Percentiles rank a stretch among this genome's conserved stretches.
These are phyloP conservation scores for Cordyceps pruinosa DNA, from an alignment of 2,329 filamentous ascomycete species.

Conservation along the genomic window DNA sequence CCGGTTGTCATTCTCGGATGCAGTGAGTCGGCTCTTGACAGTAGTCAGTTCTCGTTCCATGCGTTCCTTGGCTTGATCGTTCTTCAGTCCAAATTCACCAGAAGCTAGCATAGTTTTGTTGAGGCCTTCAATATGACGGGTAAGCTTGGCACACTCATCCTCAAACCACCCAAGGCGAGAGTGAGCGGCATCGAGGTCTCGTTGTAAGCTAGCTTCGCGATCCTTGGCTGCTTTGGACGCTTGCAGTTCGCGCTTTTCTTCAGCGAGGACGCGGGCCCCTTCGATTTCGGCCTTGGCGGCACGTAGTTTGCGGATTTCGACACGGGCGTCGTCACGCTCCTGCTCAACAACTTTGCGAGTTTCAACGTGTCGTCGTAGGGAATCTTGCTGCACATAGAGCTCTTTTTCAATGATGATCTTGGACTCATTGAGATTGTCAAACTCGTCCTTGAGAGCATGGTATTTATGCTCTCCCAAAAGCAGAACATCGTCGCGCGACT, in stretches of 20 bases:
- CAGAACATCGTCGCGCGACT: constrained; percentile 89
- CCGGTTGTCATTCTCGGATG: constrained; percentile 94
- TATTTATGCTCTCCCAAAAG: constrained; percentile 87
- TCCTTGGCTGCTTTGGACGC: constrained; percentile 74
- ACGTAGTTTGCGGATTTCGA: constrained; percentile 74
- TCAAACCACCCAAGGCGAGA: constrained; percentile 73
- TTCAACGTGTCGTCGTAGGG: constrained; percentile 77
- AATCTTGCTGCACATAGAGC: constrained; percentile 91
- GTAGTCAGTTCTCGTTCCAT: constrained; percentile 87
- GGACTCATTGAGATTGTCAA: constrained; percentile 77
- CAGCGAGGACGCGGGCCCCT: constrained; percentile 75
- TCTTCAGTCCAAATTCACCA: constrained; percentile 79
- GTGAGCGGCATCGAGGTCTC: constrained; percentile 74
- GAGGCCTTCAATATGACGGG: constrained; percentile 73
- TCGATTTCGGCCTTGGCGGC: constrained; percentile 80
- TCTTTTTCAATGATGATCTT: constrained; percentile 98
- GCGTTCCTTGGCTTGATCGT: constrained; percentile 90
- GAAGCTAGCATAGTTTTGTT: constrained; percentile 84
- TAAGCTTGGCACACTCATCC: constrained; percentile 67
- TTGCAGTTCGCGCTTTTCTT: constrained; percentile 71
- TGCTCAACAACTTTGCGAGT: constrained; percentile 72
- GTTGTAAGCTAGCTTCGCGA: constrained; percentile 67
- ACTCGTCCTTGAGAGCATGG: constrained; percentile 74
- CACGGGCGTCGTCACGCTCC: constrained; percentile 82
- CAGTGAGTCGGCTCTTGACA: constrained; percentile 78